Evolutionary conservation across 768 basidiomycete species (phyloP), one percentile per base, ranked within the genome.

Genomic region (Tephrocybe rancida): DNA sequence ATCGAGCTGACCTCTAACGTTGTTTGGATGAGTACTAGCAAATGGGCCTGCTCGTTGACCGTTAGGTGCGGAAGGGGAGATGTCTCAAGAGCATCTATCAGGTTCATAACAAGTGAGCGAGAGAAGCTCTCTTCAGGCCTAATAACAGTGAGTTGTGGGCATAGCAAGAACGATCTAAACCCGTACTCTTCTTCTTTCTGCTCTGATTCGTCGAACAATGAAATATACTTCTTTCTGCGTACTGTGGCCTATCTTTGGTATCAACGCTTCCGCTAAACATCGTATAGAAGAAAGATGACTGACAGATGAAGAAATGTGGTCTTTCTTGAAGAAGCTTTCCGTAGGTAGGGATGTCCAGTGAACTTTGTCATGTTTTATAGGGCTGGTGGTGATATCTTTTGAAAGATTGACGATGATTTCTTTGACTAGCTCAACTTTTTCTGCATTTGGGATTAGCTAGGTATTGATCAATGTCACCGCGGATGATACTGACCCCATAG

Each of bases 371-470:
- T 57, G 59, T 45, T 69, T 52, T 34, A 62, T 48, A 45, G 65
- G 49, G 37, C 67, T 39, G 41, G 58, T 30, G 67, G 68, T 41
- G 59, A 76, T 50, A 52, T 73, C 70, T 35, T 72, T 73, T 7
- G 81, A 79, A 10, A 98, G 80, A 47, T 84, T 84, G 18, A 85
- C 68, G 37, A 96, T 84, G 57, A 94, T 85, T 29, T 83, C 81
- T 61, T 95, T 93, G 39, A 96, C 95, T 6, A 94, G 67, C 52
- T 90, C 89, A 34, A 91, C 67, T 68, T 96, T 96, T 34, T 86
- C 94, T 95, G 64, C 6, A 24, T 21, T 32, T 6, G 38, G 29
- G 58, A 44, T 48, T 14, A 50, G 7, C 24, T 30, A 21, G 30
- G 18, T 1, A 25, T 8, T 8, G 55, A 34, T 37, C 30, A 38